Evolutionary conservation across 306 rosid genomes (phyloP).

Genomic region (Alnus rubra): DNA sequence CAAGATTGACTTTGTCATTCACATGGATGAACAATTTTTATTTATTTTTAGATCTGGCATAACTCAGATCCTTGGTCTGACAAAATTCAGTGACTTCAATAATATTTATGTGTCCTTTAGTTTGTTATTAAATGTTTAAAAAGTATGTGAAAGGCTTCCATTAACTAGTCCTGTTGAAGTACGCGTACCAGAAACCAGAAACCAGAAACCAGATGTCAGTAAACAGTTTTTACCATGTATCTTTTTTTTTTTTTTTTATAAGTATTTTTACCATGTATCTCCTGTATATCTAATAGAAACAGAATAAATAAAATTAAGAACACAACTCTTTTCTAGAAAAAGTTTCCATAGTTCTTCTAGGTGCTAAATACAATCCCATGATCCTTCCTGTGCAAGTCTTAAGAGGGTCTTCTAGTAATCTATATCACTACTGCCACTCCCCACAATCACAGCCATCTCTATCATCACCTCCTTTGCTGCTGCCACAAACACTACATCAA

Average conservation of each 20-base stretch:
- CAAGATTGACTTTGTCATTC: constrained; percentile 6
- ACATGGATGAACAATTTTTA: background rate
- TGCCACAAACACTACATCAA: background rate
- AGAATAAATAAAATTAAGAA: too few species aligned
- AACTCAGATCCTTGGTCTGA: background rate
- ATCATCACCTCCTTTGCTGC: background rate
- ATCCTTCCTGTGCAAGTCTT: background rate
- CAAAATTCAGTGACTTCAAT: too few species aligned
- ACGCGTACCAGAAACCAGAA: background rate
- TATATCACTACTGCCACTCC: background rate
- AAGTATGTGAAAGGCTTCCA: background rate
- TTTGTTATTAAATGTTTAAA: too few species aligned
- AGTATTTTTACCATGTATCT: background rate
- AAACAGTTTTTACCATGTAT: background rate
- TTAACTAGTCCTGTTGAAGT: background rate
- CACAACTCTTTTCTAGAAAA: background rate
- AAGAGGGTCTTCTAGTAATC: background rate
- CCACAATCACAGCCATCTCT: background rate
- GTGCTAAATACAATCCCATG: background rate
- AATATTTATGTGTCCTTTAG: too few species aligned
- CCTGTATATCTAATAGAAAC: too few species aligned
- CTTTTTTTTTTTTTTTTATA: too few species aligned
- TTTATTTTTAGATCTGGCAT: background rate
- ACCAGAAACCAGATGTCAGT: background rate
- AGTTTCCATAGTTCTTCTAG: background rate